Evolutionary conservation across 371 early-diverging fungal genomes (phyloP).

Genomic region (Blakeslea trispora): DNA sequence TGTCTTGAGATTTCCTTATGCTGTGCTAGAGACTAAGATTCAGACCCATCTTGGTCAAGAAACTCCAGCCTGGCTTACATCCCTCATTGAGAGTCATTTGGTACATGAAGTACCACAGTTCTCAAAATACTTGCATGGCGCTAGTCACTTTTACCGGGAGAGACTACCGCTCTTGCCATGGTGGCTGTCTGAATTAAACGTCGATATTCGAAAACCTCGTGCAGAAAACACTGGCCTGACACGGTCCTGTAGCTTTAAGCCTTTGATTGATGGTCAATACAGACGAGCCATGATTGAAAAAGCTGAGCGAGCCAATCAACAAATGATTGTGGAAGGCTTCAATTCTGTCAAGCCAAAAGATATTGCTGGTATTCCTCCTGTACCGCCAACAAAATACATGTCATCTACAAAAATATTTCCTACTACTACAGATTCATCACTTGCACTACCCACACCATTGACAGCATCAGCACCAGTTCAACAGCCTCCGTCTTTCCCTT

Average conservation of each 20-base stretch:
- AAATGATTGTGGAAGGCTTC: conserved; percentile 7
- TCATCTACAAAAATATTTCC: conserved; percentile 1
- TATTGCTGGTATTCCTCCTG: conserved; percentile 17
- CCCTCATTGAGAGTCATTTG: conserved; percentile 80
- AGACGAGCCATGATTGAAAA: conserved; percentile 29
- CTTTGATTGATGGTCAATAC: conserved; percentile 32
- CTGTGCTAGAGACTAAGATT: conserved; percentile 94
- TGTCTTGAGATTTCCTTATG: conserved; percentile 89
- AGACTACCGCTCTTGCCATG: conserved; percentile 87
- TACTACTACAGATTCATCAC: conserved; percentile 79
- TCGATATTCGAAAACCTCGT: conserved; percentile 75
- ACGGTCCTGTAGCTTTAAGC: conserved; percentile 33
- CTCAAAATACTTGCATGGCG: conserved; percentile 96
- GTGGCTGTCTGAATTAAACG: conserved; percentile 91
- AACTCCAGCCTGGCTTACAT: conserved; percentile 90
- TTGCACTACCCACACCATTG: conserved; percentile 99
- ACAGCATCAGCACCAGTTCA: conserved; percentile 89
- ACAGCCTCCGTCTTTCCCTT: conserved; percentile 69
- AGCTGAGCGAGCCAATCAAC: conserved; percentile 8
- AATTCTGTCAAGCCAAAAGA: neutral
- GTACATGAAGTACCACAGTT: conserved; percentile 97
- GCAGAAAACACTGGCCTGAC: conserved; percentile 41
- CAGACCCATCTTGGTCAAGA: conserved; percentile 83
- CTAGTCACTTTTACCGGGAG: conserved; percentile 81
- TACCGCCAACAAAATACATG: conserved; percentile 7